Conservation (phyloP, 169 alveolate species). For the Plasmodium vinckei region DNA sequence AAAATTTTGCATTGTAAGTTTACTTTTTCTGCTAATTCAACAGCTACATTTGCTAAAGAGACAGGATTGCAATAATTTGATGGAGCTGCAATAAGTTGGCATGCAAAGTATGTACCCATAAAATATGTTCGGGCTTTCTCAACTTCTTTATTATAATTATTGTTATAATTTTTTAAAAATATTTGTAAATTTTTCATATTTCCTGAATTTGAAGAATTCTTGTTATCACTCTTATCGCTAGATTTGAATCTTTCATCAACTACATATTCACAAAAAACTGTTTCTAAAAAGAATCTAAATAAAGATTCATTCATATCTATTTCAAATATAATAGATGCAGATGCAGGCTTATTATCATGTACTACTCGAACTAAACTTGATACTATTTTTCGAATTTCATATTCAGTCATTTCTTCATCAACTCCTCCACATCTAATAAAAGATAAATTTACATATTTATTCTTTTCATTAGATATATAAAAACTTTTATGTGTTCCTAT, state of each 20-base stretch:
- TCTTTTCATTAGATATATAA: slow-evolving; percentile 34
- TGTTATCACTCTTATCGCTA: background rate
- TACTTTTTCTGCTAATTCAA: slow-evolving; percentile 79
- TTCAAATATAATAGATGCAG: slow-evolving; percentile 50
- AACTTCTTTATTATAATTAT: slow-evolving; percentile 10
- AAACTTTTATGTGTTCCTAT: slow-evolving; percentile 61
- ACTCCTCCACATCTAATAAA: slow-evolving; percentile 59
- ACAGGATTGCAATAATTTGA: slow-evolving; percentile 89
- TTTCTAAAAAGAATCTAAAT: slow-evolving; percentile 59
- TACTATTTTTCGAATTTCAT: slow-evolving; percentile 42
- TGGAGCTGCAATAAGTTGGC: slow-evolving; percentile 88
- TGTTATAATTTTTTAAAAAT: slow-evolving; percentile 24
- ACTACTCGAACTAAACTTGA: slow-evolving; percentile 15
- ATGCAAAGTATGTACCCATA: slow-evolving; percentile 73
- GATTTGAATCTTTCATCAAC: slow-evolving; percentile 72
- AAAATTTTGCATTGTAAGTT: slow-evolving; percentile 85
- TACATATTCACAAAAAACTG: slow-evolving; percentile 52
- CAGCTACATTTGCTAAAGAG: slow-evolving; percentile 82
- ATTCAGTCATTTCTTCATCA: slow-evolving; percentile 31
- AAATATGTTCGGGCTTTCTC: slow-evolving; percentile 45
- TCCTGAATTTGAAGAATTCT: background rate
- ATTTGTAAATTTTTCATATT: slow-evolving; percentile 17
- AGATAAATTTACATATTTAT: slow-evolving; percentile 21
- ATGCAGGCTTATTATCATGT: slow-evolving; percentile 28
- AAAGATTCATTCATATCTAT: slow-evolving; percentile 21